Percentiles rank a stretch among this genome's conserved stretches.
These are phyloP conservation scores for Licmophora abbreviata DNA, from an alignment of 108 stramenopile genomes.

Conservation along the genomic window DNA sequence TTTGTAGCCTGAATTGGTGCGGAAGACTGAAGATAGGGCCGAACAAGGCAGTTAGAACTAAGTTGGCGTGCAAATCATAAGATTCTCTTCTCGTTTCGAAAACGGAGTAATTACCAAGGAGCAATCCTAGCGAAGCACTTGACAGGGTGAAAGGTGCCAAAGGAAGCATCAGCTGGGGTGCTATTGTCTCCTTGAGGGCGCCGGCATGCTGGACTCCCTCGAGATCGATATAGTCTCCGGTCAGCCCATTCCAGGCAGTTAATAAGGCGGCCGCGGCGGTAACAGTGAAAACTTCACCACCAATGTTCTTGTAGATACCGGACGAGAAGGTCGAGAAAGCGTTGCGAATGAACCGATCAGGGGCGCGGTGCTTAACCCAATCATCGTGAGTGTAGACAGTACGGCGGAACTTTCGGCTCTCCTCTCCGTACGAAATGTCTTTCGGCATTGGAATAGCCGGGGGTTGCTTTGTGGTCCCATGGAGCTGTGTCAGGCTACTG, in stretches of 20 bases:
- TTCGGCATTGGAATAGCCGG: background rate
- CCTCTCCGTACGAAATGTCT: constrained; percentile 35
- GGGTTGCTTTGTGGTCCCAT: background rate
- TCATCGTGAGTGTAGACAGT: constrained; percentile 70
- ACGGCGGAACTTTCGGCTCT: constrained; percentile 45
- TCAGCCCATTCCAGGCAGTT: constrained; percentile 23
- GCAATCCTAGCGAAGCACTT: constrained; percentile 56
- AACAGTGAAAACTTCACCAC: constrained; percentile 29
- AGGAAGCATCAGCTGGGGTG: constrained; percentile 31
- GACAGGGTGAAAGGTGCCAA: constrained; percentile 54
- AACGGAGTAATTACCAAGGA: constrained; percentile 57
- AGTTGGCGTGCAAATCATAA: no score
- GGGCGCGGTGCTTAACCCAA: constrained; percentile 50
- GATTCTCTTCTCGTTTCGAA: no score
- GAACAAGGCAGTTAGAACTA: no score
- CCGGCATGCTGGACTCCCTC: constrained; percentile 24
- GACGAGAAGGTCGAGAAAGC: constrained; percentile 20
- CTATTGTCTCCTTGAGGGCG: constrained; percentile 3
- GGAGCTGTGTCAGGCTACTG: background rate
- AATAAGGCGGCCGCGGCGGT: constrained; percentile 28
- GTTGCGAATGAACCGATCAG: constrained; percentile 42
- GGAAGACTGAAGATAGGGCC: constrained; percentile 55
- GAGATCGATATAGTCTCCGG: constrained; percentile 33
- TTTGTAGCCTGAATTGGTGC: constrained; percentile 70
- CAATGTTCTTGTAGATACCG: constrained; percentile 36